Evolutionary conservation across 2,329 filamentous ascomycete species (phyloP).

Genomic region (Lachnellula arida): DNA sequence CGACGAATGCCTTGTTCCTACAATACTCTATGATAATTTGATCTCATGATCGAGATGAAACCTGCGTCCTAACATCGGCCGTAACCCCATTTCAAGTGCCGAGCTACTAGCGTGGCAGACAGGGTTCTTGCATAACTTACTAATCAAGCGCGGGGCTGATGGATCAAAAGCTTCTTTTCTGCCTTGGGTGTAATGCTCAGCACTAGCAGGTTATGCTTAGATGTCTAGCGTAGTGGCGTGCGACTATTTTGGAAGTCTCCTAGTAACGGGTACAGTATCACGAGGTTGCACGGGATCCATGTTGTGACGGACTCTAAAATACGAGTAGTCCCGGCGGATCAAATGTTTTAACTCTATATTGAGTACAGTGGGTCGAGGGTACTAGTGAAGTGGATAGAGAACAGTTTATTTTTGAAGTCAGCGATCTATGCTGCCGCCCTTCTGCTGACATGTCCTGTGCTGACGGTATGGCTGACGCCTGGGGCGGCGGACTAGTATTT

Average conservation of each 20-base stretch:
- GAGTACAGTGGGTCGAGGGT: background rate
- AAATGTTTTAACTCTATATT: background rate
- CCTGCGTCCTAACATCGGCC: background rate
- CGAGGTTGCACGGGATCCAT: no score
- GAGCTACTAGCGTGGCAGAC: no score
- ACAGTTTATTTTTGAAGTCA: background rate
- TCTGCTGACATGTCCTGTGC: slow-evolving; percentile 1
- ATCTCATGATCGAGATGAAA: background rate
- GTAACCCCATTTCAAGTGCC: background rate
- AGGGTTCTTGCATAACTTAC: no score
- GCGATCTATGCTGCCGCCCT: background rate
- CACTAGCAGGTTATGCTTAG: no score
- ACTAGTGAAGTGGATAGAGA: background rate
- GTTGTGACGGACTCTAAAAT: no score
- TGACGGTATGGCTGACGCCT: background rate
- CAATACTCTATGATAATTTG: no score
- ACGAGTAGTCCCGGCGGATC: background rate
- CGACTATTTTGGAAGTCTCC: no score
- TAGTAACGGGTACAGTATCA: no score
- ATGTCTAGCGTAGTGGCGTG: no score
- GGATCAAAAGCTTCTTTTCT: no score
- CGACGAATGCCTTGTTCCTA: background rate
- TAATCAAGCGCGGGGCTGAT: no score
- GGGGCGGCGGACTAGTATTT: background rate
- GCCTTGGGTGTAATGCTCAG: no score